A percentile compares a stretch with the other conserved stretches of the same genome.
These are phyloP conservation scores for Irpex sp. DNA, from an alignment of 1,284 basidiomycete species.

Conservation along the genomic window DNA sequence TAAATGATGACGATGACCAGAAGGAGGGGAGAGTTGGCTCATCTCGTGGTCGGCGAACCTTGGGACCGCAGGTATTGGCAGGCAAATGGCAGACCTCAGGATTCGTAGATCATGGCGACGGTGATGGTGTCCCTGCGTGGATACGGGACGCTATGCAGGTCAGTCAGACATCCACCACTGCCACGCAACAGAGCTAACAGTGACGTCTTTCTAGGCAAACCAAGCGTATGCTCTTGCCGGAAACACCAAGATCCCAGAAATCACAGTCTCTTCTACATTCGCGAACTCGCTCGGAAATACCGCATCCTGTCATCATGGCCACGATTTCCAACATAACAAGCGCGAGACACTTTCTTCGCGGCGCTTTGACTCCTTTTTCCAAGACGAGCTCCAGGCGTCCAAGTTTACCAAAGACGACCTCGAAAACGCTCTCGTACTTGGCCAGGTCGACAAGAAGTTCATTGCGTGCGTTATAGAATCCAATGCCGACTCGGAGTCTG, in stretches of 20 bases:
- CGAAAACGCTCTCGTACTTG: slow-evolving; percentile 53
- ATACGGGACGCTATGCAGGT: slow-evolving; percentile 48
- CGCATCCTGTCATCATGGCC: not conserved
- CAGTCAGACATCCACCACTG: not conserved
- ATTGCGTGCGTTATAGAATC: slow-evolving; percentile 60
- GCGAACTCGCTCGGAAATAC: slow-evolving; percentile 1
- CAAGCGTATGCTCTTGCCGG: slow-evolving; percentile 40
- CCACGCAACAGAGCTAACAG: not conserved
- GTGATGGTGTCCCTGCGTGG: slow-evolving; percentile 41
- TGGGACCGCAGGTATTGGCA: not conserved
- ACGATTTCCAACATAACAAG: not conserved
- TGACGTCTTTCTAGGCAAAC: slow-evolving; percentile 39
- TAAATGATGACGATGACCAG: slow-evolving; percentile 9
- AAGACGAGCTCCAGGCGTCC: slow-evolving; percentile 13
- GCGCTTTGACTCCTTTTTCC: not conserved
- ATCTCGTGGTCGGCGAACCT: not conserved
- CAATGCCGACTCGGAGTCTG: slow-evolving; percentile 8
- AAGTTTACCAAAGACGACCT: slow-evolving; percentile 55
- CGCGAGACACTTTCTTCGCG: not conserved
- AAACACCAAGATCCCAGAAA: slow-evolving; percentile 41
- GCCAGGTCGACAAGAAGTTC: slow-evolving; percentile 89
- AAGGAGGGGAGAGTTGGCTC: not conserved
- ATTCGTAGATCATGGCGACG: slow-evolving; percentile 1
- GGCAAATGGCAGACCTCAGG: not conserved
- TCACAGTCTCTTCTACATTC: slow-evolving; percentile 26